Conservation (phyloP, 176 grass and related monocot species). For the Tuctoria greenei region DNA sequence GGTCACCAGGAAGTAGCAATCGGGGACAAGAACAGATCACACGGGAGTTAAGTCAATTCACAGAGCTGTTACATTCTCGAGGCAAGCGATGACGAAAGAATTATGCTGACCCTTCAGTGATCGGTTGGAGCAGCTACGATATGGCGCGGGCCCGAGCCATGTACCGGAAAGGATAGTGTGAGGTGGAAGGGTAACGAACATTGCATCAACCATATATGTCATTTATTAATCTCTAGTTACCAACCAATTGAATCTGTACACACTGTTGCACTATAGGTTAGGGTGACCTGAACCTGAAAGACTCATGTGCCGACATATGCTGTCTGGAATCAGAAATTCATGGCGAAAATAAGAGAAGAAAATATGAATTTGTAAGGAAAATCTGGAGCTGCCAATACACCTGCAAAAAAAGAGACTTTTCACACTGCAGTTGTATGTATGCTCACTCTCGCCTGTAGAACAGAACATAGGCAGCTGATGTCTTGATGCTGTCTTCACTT, state of each 20-base stretch:
- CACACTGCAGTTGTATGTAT: neutral
- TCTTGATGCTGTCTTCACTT: slow-evolving; percentile 68
- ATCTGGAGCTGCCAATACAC: slow-evolving; percentile 15
- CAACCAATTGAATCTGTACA: slow-evolving; percentile 65
- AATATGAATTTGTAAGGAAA: neutral
- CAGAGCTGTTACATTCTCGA: slow-evolving; percentile 33
- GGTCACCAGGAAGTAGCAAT: neutral
- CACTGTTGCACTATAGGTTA: slow-evolving; percentile 33
- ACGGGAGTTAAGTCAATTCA: slow-evolving; percentile 25
- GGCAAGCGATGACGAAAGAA: slow-evolving; percentile 21
- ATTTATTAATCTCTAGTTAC: too few relatives aligned
- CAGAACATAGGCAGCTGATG: slow-evolving; percentile 83
- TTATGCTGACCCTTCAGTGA: slow-evolving; percentile 12
- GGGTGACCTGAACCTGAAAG: slow-evolving; percentile 42
- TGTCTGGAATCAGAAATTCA: slow-evolving; percentile 7
- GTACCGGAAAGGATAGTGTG: slow-evolving; percentile 31
- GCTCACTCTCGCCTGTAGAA: slow-evolving; percentile 70
- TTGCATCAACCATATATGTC: slow-evolving; percentile 31
- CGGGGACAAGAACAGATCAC: slow-evolving; percentile 30
- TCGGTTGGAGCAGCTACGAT: slow-evolving; percentile 18
- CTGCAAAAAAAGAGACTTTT: neutral
- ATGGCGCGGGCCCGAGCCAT: slow-evolving; percentile 13
- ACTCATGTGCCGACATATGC: slow-evolving; percentile 40
- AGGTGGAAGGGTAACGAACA: slow-evolving; percentile 26
- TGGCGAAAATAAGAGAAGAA: neutral